Percentiles rank a stretch among this genome's conserved stretches.
These are phyloP conservation scores for Takashimella tepidaria DNA, from an alignment of 1,284 basidiomycete species.

Conservation along the genomic window DNA sequence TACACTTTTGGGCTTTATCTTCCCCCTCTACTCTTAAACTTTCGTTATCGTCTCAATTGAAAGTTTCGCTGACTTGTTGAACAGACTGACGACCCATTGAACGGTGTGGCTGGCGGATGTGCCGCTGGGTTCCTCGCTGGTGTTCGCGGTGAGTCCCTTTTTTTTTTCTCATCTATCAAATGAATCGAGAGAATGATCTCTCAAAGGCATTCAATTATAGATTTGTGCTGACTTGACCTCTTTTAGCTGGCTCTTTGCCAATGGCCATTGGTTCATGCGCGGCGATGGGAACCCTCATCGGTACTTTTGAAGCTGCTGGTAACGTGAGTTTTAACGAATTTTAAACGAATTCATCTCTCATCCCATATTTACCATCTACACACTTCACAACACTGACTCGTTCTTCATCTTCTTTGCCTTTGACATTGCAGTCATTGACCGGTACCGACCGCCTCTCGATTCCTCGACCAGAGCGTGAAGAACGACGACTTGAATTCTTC, in stretches of 20 bases:
- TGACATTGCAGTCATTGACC: slow-evolving; percentile 28
- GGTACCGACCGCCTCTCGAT: slow-evolving; percentile 37
- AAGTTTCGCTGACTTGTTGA: neutral
- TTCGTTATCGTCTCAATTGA: no score
- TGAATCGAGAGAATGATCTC: no score
- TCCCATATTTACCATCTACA: slow-evolving; percentile 1
- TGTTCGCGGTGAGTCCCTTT: slow-evolving; percentile 59
- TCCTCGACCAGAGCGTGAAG: slow-evolving; percentile 49
- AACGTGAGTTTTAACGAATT: slow-evolving; percentile 31
- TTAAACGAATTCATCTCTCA: neutral
- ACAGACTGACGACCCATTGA: slow-evolving; percentile 70
- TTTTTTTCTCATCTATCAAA: no score
- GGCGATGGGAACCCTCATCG: slow-evolving; percentile 72
- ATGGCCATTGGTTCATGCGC: slow-evolving; percentile 75
- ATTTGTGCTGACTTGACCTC: slow-evolving; percentile 8
- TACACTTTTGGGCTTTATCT: no score
- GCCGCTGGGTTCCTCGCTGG: slow-evolving; percentile 90
- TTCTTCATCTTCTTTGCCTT: neutral
- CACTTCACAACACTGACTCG: neutral
- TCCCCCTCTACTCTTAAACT: no score
- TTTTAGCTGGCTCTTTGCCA: slow-evolving; percentile 73
- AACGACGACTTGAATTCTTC: slow-evolving; percentile 50
- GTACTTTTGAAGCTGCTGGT: slow-evolving; percentile 78
- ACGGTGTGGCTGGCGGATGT: slow-evolving; percentile 82
- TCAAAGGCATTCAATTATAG: no score